A percentile compares a stretch with the other conserved stretches of the same genome.
Conservation (phyloP, 2,329 filamentous ascomycete genomes). For the Ophiostoma novo-ulmi region DNA sequence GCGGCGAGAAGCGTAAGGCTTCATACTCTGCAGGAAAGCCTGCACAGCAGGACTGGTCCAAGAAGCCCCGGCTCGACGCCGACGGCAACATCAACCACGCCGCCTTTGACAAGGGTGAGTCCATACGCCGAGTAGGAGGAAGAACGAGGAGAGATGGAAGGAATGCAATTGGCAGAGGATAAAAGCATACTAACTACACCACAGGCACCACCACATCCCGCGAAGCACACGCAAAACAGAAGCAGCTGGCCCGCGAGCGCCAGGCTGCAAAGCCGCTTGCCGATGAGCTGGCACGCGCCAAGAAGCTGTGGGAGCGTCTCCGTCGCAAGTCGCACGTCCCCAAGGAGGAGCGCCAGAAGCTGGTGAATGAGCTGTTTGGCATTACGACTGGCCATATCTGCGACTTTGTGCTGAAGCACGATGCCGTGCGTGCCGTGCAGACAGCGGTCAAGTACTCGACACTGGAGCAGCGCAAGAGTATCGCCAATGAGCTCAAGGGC, state of each 20-base stretch:
- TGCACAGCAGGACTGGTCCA: slow-evolving; percentile 40
- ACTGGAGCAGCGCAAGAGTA: slow-evolving; percentile 74
- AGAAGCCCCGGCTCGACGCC: slow-evolving; percentile 47
- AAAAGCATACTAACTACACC: neutral
- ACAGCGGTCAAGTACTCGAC: slow-evolving; percentile 95
- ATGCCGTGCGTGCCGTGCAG: slow-evolving; percentile 92
- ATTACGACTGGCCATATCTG: slow-evolving; percentile 89
- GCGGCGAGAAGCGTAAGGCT: slow-evolving; percentile 55
- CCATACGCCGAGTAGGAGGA: neutral
- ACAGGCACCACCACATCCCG: slow-evolving; percentile 52
- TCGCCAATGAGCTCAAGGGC: slow-evolving; percentile 79
- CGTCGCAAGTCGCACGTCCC: slow-evolving; percentile 91
- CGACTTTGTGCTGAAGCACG: slow-evolving; percentile 97
- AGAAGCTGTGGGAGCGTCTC: slow-evolving; percentile 95
- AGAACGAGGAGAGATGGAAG: no score
- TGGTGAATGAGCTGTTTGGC: slow-evolving; percentile 82
- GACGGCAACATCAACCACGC: slow-evolving; percentile 22
- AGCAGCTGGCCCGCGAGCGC: slow-evolving; percentile 77
- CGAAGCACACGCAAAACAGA: slow-evolving; percentile 91
- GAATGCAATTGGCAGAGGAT: neutral
- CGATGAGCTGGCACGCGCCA: slow-evolving; percentile 79
- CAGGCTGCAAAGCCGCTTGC: slow-evolving; percentile 91
- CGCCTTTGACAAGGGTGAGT: slow-evolving; percentile 21
- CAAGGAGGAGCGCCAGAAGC: slow-evolving; percentile 76
- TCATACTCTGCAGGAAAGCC: slow-evolving; percentile 40